These are phyloP conservation scores for Limtongia smithiae DNA, from an alignment of 805 yeast genomes.

Conservation along the genomic window DNA sequence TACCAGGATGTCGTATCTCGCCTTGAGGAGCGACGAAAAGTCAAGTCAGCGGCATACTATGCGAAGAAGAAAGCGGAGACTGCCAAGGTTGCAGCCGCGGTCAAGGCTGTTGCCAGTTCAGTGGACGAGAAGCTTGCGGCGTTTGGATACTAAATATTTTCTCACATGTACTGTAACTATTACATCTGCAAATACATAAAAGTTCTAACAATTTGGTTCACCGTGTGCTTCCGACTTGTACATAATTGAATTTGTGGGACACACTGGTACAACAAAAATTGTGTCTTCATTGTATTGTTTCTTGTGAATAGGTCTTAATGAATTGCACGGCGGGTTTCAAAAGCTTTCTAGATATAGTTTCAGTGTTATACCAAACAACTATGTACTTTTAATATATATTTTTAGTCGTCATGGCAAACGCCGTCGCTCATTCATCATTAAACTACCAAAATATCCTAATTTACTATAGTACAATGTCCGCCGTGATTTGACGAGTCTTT, in stretches of 20 bases:
- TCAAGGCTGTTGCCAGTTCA: constrained; percentile 82
- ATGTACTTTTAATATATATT: not conserved
- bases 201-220: not conserved
- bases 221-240: not conserved
- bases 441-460: not conserved
- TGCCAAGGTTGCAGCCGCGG: constrained; percentile 86
- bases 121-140: constrained; percentile 91
- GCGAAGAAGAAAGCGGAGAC: constrained; percentile 96
- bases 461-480: constrained; percentile 13
- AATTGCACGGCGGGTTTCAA: too few relatives aligned
- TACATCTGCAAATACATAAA: not conserved
- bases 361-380: not conserved
- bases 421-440: not conserved
- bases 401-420: not conserved
- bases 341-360: too few relatives aligned
- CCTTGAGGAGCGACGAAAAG: constrained; percentile 99
- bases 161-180: constrained; percentile 1
- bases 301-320: too few relatives aligned
- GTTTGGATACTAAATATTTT: constrained; percentile 81
- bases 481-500: constrained; percentile 16
- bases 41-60: constrained; percentile 97
- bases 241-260: too few relatives aligned
- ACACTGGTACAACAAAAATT: too few relatives aligned
- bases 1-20: constrained; percentile 97
- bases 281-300: too few relatives aligned